Evolutionary conservation across 306 rosid genomes (phyloP).

Genomic region (Quercus suber): DNA sequence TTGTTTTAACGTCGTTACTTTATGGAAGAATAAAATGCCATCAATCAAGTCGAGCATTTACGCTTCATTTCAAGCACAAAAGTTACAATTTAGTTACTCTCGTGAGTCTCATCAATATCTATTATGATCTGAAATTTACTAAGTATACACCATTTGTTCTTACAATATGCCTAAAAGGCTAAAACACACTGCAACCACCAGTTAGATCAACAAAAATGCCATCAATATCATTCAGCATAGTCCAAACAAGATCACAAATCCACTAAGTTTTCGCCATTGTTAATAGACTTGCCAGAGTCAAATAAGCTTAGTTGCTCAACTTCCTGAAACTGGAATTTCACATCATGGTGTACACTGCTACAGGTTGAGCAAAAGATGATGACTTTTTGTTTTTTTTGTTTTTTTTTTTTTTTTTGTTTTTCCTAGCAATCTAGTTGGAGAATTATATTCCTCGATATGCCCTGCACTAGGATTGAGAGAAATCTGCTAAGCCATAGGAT

Average conservation of each 20-base stretch:
- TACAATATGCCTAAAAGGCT: too few relatives aligned
- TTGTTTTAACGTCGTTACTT: too few relatives aligned
- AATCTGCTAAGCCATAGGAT: not conserved
- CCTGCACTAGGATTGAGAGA: slow-evolving; percentile 20
- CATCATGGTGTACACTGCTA: slow-evolving; percentile 11
- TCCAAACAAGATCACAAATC: not conserved
- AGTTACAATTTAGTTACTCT: not conserved
- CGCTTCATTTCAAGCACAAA: too few relatives aligned
- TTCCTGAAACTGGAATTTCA: slow-evolving; percentile 21
- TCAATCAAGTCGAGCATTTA: too few relatives aligned
- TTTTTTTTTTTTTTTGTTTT: too few relatives aligned
- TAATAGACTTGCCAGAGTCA: not conserved
- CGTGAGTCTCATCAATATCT: not conserved
- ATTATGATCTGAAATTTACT: too few relatives aligned
- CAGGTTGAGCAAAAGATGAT: too few relatives aligned
- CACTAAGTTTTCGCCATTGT: not conserved
- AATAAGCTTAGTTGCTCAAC: not conserved
- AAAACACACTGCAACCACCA: not conserved
- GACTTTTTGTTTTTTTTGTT: too few relatives aligned
- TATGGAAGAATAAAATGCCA: too few relatives aligned
- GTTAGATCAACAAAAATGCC: not conserved
- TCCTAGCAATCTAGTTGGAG: slow-evolving; percentile 26
- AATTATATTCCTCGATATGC: slow-evolving; percentile 37
- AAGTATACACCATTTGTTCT: too few relatives aligned
- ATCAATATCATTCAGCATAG: not conserved